Conservation (phyloP, 2,329 filamentous ascomycete species). For the Ceratocystis cacaofunesta region DNA sequence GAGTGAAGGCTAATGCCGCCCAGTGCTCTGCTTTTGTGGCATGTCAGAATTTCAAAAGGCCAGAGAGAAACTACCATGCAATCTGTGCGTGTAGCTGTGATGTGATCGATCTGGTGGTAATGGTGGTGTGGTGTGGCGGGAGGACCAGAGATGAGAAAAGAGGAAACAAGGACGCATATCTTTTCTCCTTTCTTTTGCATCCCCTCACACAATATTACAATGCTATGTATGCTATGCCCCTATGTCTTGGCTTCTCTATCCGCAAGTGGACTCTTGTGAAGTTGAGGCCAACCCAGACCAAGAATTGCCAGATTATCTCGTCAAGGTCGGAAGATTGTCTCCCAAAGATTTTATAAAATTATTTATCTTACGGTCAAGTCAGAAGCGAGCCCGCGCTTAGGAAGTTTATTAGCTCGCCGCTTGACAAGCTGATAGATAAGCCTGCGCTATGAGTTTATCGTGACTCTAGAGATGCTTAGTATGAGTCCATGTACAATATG, state of each 20-base stretch:
- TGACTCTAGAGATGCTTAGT: neutral
- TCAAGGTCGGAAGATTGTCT: neutral
- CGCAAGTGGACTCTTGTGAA: neutral
- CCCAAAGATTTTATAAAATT: neutral
- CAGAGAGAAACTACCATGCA: neutral
- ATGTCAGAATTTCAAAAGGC: neutral
- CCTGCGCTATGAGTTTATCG: neutral
- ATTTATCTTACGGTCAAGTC: neutral
- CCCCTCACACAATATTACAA: neutral
- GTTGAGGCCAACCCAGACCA: neutral
- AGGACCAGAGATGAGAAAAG: no score
- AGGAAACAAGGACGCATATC: neutral
- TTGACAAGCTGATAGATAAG: neutral
- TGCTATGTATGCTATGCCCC: no score
- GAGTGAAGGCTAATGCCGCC: neutral
- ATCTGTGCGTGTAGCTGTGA: neutral
- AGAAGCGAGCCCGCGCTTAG: neutral
- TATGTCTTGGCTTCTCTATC: neutral
- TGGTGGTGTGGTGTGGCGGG: neutral
- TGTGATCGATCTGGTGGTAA: neutral
- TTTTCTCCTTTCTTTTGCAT: neutral
- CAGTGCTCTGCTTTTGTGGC: constrained; percentile 2
- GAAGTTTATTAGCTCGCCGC: neutral
- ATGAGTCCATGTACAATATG: neutral
- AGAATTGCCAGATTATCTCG: neutral